Evolutionary conservation across 352 stramenopile genomes (phyloP).

Genomic region (Peronospora destructor): DNA sequence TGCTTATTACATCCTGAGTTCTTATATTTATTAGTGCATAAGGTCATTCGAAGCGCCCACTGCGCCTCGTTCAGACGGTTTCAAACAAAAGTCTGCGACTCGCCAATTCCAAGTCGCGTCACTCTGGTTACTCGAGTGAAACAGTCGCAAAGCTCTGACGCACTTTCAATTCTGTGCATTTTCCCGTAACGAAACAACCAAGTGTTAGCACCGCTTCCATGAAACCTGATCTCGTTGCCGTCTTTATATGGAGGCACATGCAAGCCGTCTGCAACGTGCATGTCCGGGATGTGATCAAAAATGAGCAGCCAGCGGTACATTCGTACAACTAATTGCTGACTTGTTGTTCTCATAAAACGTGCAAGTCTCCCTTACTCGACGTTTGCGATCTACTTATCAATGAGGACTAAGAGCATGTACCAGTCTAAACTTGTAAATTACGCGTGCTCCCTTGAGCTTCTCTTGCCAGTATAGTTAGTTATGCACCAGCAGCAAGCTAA

Average conservation of each 20-base stretch:
- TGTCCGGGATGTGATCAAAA: background rate
- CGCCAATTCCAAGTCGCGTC: constrained; percentile 10
- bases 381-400: constrained; percentile 2
- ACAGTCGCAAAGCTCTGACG: background rate
- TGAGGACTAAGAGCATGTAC: background rate
- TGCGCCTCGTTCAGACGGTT: constrained; percentile 4
- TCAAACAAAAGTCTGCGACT: constrained; percentile 9
- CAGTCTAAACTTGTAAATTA: background rate
- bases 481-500: too few relatives aligned
- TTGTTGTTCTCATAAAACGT: constrained; percentile 10
- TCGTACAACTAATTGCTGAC: background rate
- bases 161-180: background rate
- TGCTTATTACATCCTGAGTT: background rate
- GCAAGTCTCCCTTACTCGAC: constrained; percentile 11
- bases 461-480: too few relatives aligned
- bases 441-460: too few relatives aligned
- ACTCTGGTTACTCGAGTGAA: constrained; percentile 1
- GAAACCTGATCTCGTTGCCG: background rate
- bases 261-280: background rate
- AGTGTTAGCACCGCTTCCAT: background rate
- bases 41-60: too few relatives aligned
- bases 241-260: too few relatives aligned
- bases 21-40: background rate
- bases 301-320: background rate
- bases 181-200: constrained; percentile 5